phyloP scores from a whole-genome alignment of 1,284 basidiomycete genomes.

The Fistulinella cinereoalba region DNA sequence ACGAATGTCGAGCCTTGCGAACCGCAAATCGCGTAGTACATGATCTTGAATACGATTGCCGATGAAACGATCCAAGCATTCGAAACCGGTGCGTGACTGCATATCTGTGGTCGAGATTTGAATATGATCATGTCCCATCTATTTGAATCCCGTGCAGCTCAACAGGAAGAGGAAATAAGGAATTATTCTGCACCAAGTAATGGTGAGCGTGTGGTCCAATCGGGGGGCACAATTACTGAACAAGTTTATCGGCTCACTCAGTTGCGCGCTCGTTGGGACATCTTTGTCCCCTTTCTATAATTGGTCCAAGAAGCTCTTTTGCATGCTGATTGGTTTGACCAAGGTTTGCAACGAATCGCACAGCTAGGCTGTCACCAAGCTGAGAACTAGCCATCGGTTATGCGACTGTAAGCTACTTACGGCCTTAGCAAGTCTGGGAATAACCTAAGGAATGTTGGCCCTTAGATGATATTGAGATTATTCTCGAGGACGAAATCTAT shows the following conservation, averaged over 20 bases:
- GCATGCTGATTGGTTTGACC: conserved; percentile 3
- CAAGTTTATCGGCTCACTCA: conserved; percentile 39
- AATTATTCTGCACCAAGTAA: too few species aligned
- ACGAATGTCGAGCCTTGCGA: too few species aligned
- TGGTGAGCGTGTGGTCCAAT: background rate
- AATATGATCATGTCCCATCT: too few species aligned
- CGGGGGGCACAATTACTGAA: conserved; percentile 15
- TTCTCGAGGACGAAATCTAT: conserved; percentile 36
- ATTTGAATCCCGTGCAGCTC: too few species aligned
- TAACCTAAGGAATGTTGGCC: conserved; percentile 25
- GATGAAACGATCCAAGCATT: too few species aligned
- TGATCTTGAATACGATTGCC: too few species aligned
- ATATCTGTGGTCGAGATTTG: too few species aligned
- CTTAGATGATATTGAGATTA: conserved; percentile 33
- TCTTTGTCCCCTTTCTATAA: conserved; percentile 38
- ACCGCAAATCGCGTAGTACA: too few species aligned
- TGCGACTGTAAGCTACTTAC: conserved; percentile 25
- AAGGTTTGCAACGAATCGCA: background rate
- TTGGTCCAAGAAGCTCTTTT: conserved; percentile 30
- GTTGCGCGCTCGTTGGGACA: conserved; percentile 33
- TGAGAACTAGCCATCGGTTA: background rate
- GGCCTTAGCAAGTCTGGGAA: conserved; percentile 40
- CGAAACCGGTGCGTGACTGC: too few species aligned
- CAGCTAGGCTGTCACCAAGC: conserved; percentile 1
- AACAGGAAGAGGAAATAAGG: too few species aligned